Percentiles rank a stretch among this genome's conserved stretches.
Conservation (phyloP, 345 rosid species). For the Psidium friedrichsthalianum region DNA sequence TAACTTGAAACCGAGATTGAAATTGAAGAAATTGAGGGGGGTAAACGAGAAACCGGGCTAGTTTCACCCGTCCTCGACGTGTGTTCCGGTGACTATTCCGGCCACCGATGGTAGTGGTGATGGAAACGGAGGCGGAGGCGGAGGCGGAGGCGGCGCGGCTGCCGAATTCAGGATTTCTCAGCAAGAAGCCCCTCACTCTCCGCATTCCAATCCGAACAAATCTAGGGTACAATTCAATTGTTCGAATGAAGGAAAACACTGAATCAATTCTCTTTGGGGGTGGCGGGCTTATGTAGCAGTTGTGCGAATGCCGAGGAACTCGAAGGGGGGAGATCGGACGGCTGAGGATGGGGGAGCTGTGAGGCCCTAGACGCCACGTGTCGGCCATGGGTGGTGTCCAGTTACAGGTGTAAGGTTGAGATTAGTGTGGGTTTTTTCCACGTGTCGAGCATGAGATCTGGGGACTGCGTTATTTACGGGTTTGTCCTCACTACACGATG, state of each 20-base stretch:
- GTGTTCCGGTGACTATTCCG: constrained; percentile 86
- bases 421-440: not conserved
- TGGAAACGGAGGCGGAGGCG: constrained; percentile 17
- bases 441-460: not conserved
- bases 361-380: not conserved
- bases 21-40: not conserved
- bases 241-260: not conserved
- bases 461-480: not conserved
- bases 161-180: constrained; percentile 14
- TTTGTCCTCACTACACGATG: not conserved
- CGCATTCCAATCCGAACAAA: constrained; percentile 20
- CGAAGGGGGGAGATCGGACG: not conserved
- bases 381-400: not conserved
- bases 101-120: constrained; percentile 50
- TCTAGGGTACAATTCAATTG: not conserved
- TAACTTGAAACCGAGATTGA: no score
- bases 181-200: constrained; percentile 25
- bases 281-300: not conserved
- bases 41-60: not conserved
- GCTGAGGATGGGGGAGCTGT: not conserved
- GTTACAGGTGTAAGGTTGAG: not conserved
- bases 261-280: not conserved
- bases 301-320: not conserved
- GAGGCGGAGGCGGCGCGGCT: constrained; percentile 24
- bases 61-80: constrained; percentile 97